phyloP scores from a whole-genome alignment of 2,329 filamentous ascomycete genomes.

The Juglanconis juglandina region DNA sequence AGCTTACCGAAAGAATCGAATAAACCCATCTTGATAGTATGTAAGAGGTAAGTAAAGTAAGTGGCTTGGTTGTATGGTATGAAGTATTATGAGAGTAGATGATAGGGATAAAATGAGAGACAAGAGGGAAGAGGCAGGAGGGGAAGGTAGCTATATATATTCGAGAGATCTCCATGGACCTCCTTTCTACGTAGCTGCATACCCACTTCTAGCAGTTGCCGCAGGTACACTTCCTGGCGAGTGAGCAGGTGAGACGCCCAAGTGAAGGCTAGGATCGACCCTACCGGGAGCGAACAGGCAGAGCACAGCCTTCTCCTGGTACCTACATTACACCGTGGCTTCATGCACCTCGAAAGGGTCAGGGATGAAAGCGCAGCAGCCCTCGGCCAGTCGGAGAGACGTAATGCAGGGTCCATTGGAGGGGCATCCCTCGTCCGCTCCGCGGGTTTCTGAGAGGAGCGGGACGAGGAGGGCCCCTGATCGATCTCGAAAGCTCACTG shows the following conservation, averaged over 20 bases:
- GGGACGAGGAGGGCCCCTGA: constrained; percentile 4
- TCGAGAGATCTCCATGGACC: not conserved
- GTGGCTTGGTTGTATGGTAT: not conserved
- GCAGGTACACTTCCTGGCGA: not conserved
- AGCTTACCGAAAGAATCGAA: constrained; percentile 21
- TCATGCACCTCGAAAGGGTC: constrained; percentile 1
- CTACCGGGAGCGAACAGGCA: not conserved
- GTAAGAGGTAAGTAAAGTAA: not conserved
- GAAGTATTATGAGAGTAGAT: not conserved
- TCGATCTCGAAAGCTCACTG: not conserved
- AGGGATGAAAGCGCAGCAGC: constrained; percentile 10
- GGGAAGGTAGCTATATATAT: constrained; percentile 16
- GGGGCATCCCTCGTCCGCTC: not conserved
- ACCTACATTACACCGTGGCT: not conserved
- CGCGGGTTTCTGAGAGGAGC: not conserved
- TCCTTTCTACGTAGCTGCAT: not conserved
- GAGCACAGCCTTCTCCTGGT: constrained; percentile 11
- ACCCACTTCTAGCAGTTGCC: constrained; percentile 5
- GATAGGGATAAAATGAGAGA: not conserved
- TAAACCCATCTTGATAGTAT: constrained; percentile 17
- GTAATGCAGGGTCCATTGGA: not conserved
- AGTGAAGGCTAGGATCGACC: constrained; percentile 8
- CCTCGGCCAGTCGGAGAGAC: constrained; percentile 5
- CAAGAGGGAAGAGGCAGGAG: too few species aligned
- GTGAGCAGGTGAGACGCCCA: constrained; percentile 7